phyloP scores from a whole-genome alignment of 2,329 filamentous ascomycete genomes.

The Fusarium xylarioides region DNA sequence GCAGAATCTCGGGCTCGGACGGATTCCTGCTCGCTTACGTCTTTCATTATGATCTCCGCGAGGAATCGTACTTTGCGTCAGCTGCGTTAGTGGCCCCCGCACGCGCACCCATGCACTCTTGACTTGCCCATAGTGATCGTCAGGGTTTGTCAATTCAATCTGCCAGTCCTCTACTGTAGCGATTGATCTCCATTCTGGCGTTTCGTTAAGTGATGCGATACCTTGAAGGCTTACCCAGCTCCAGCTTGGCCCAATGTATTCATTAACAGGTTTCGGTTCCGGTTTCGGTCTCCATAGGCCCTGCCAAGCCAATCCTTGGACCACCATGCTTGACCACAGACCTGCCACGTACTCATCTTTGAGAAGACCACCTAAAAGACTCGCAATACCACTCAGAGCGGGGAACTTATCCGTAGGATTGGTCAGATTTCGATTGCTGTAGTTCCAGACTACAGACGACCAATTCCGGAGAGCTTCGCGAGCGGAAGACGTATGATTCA shows the following conservation, averaged over 20 bases:
- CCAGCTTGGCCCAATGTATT: neutral
- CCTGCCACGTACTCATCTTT: neutral
- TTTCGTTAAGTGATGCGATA: fast-evolving
- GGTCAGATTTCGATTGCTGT: fast-evolving
- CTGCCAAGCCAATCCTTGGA: neutral
- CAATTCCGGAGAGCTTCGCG: fast-evolving
- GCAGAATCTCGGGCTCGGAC: fast-evolving
- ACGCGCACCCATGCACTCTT: fast-evolving
- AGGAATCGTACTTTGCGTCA: fast-evolving
- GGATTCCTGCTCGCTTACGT: neutral
- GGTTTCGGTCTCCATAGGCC: fast-evolving
- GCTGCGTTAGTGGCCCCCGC: fast-evolving
- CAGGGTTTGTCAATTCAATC: neutral
- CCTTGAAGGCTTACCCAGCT: neutral
- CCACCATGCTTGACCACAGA: neutral
- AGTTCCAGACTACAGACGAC: fast-evolving
- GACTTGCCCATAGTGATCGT: neutral
- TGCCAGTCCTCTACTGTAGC: fast-evolving
- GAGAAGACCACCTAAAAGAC: fast-evolving
- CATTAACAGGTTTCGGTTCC: neutral
- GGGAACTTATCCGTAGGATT: fast-evolving
- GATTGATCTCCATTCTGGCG: fast-evolving
- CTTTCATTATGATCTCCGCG: fast-evolving
- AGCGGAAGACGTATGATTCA: fast-evolving
- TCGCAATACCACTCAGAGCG: fast-evolving